Evolutionary conservation across 1,139 yeast genomes (phyloP).

Genomic region (Debaryomycetaceae sp.): DNA sequence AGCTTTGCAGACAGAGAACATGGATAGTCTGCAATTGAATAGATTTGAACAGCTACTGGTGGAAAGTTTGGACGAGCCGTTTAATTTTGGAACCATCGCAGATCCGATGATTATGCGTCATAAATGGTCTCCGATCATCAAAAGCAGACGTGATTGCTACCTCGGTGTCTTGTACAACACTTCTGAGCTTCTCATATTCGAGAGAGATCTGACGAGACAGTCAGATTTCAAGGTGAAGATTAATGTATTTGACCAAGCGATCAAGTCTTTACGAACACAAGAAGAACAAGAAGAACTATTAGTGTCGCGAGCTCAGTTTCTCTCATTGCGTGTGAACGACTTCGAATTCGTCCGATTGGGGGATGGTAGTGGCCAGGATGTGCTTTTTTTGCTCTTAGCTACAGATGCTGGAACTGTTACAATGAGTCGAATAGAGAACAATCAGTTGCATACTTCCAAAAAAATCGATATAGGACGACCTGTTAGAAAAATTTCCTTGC

Average conservation of each 20-base stretch:
- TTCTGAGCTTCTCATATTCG: conserved; percentile 34
- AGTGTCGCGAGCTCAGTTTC: conserved; percentile 17
- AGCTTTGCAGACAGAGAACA: conserved; percentile 26
- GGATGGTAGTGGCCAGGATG: not conserved
- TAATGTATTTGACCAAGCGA: conserved; percentile 25
- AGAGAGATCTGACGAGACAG: conserved; percentile 20
- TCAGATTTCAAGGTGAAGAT: conserved; percentile 23
- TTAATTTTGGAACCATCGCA: conserved; percentile 25
- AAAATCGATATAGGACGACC: not conserved
- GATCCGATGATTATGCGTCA: conserved; percentile 37
- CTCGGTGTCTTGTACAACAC: conserved; percentile 38
- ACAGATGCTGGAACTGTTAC: conserved; percentile 15
- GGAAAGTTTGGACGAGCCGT: conserved; percentile 26
- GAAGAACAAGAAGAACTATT: conserved; percentile 10
- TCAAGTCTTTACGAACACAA: conserved; percentile 16
- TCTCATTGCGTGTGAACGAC: conserved; percentile 23
- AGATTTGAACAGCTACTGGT: conserved; percentile 25
- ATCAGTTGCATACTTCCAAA: conserved; percentile 4
- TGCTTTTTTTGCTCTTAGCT: conserved; percentile 10
- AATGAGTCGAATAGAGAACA: conserved; percentile 17
- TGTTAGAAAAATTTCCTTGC: not conserved
- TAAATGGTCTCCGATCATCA: conserved; percentile 30
- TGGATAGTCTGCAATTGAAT: conserved; percentile 28
- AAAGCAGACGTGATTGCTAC: conserved; percentile 23
- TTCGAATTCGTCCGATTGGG: conserved; percentile 23